A percentile compares a stretch with the other conserved stretches of the same genome.
These are phyloP conservation scores for Exophiala spinifera DNA, from an alignment of 2,329 filamentous ascomycete genomes.

Conservation along the genomic window DNA sequence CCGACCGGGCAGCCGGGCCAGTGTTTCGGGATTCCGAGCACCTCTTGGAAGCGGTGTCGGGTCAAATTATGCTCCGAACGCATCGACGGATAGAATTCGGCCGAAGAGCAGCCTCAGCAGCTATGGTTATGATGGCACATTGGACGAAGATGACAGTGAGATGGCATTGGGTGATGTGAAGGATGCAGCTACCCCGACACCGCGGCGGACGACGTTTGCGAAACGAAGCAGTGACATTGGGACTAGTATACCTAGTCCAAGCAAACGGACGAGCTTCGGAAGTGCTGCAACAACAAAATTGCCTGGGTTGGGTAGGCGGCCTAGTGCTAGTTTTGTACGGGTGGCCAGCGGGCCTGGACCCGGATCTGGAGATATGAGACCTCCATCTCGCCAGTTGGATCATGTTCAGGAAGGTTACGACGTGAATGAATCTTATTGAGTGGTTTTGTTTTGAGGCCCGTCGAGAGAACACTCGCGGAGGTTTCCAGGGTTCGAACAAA, in stretches of 20 bases:
- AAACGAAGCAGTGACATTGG: slow-evolving; percentile 45
- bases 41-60: slow-evolving; percentile 20
- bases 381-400: slow-evolving; percentile 10
- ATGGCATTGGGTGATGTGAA: slow-evolving; percentile 1
- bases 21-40: slow-evolving; percentile 24
- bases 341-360: not conserved
- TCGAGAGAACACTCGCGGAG: no score
- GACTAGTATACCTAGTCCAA: slow-evolving; percentile 25
- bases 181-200: slow-evolving; percentile 19
- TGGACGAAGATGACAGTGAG: slow-evolving; percentile 23
- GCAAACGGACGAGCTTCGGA: slow-evolving; percentile 24
- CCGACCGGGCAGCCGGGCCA: slow-evolving; percentile 28
- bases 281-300: slow-evolving; percentile 8
- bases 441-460: not conserved
- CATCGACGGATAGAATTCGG: slow-evolving; percentile 29
- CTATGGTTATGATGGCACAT: slow-evolving; percentile 28
- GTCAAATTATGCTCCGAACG: slow-evolving; percentile 25
- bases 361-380: slow-evolving; percentile 17
- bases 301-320: slow-evolving; percentile 14
- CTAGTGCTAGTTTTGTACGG: slow-evolving; percentile 15
- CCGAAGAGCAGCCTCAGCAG: slow-evolving; percentile 28
- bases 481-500: no score
- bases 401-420: slow-evolving; percentile 25
- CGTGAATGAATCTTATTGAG: slow-evolving; percentile 28
- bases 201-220: slow-evolving; percentile 35